These are phyloP conservation scores for Nakaseomyces bracarensis DNA, from an alignment of 1,139 yeast species.

Conservation along the genomic window DNA sequence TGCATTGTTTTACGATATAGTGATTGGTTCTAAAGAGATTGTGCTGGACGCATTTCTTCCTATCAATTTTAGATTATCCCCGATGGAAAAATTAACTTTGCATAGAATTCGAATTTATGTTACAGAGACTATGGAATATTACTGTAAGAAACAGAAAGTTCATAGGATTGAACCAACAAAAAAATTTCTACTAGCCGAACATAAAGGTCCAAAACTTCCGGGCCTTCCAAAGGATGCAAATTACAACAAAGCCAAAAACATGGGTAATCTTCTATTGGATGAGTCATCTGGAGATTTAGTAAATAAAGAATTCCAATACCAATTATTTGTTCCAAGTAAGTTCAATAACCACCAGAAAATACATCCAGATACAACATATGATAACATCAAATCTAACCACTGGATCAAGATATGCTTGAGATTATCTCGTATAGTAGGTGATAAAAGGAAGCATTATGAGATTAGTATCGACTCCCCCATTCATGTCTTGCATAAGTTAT, in stretches of 20 bases:
- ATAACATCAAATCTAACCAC: conserved; percentile 79
- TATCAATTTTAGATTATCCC: conserved; percentile 72
- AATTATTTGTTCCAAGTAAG: conserved; percentile 74
- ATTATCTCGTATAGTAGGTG: conserved; percentile 53
- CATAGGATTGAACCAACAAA: conserved; percentile 87
- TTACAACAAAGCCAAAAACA: conserved; percentile 32
- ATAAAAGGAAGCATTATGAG: conserved; percentile 80
- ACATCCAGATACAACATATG: conserved; percentile 51
- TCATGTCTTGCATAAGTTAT: conserved; percentile 51
- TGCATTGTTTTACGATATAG: conserved; percentile 78
- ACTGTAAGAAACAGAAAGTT: conserved; percentile 73
- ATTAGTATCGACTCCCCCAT: conserved; percentile 90
- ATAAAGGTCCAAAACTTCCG: conserved; percentile 45
- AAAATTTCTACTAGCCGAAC: conserved; percentile 72
- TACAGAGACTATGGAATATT: conserved; percentile 86
- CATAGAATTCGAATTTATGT: conserved; percentile 80
- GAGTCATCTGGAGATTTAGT: conserved; percentile 34
- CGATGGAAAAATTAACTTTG: conserved; percentile 76
- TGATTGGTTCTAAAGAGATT: conserved; percentile 80
- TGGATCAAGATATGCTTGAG: conserved; percentile 92
- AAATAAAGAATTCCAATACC: conserved; percentile 69
- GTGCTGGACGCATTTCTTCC: conserved; percentile 80
- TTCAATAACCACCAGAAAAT: conserved; percentile 79
- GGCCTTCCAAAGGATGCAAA: conserved; percentile 30
- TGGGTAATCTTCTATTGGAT: conserved; percentile 37